These are phyloP conservation scores for Hypoxylon rubiginosum DNA, from an alignment of 2,329 filamentous ascomycete genomes.

Conservation along the genomic window DNA sequence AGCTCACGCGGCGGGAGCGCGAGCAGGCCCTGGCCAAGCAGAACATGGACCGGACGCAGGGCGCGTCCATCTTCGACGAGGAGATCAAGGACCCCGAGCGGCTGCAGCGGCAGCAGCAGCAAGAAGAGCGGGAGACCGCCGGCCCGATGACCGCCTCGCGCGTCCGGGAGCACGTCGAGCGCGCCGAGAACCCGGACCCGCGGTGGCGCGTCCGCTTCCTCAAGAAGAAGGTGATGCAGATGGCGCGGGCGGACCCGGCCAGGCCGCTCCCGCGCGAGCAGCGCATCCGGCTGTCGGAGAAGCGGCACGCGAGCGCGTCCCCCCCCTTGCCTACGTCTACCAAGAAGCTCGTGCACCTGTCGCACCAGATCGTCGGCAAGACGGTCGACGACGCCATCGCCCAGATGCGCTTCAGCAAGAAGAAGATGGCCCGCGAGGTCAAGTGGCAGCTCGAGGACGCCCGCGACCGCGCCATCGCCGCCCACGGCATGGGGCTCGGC, in stretches of 20 bases:
- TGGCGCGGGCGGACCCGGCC: slow-evolving; percentile 74
- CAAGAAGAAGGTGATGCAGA: slow-evolving; percentile 84
- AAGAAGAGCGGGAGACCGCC: slow-evolving; percentile 11
- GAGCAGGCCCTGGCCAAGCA: slow-evolving; percentile 59
- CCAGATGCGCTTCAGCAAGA: slow-evolving; percentile 96
- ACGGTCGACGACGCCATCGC: slow-evolving; percentile 92
- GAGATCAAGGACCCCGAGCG: slow-evolving; percentile 57
- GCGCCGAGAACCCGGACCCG: slow-evolving; percentile 81
- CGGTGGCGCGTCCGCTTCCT: slow-evolving; percentile 79
- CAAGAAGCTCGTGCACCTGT: slow-evolving; percentile 91
- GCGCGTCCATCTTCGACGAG: slow-evolving; percentile 75
- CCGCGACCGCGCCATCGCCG: slow-evolving; percentile 82
- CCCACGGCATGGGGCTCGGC: slow-evolving; percentile 85
- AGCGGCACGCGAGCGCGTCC: slow-evolving; percentile 70
- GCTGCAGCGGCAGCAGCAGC: slow-evolving; percentile 37
- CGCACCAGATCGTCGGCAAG: slow-evolving; percentile 92
- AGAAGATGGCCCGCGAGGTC: slow-evolving; percentile 88
- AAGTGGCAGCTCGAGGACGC: slow-evolving; percentile 84
- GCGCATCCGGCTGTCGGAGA: slow-evolving; percentile 74
- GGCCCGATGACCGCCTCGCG: slow-evolving; percentile 55
- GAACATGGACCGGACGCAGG: slow-evolving; percentile 60
- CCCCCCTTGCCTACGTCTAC: slow-evolving; percentile 83
- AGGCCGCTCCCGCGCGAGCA: slow-evolving; percentile 73
- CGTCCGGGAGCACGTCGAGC: slow-evolving; percentile 67
- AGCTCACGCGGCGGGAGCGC: slow-evolving; percentile 55